Base-by-base conservation (phyloP, 352 stramenopile species). In the Blastocystis sp. region DNA sequence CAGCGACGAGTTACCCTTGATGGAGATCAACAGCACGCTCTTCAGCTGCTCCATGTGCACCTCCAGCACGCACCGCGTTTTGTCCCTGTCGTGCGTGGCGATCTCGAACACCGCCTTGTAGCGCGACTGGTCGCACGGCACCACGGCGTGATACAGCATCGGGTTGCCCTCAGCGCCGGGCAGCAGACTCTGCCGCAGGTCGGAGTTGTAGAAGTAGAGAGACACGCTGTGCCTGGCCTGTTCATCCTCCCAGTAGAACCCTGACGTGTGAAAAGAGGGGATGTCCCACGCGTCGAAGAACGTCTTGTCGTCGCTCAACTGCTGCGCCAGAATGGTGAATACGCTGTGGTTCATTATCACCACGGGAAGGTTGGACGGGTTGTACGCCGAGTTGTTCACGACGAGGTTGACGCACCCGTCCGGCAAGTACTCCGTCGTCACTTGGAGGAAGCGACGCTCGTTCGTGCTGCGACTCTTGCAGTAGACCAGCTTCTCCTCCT, bases 311-410 rank as follows among this genome's bases (percentile, higher is more conserved):
- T 55, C 45, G 45, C 45, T 55, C 45, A 55, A 12, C 61, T 85
- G 74, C 19, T 29, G 16, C 2, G 66, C n/a, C n/a, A 24, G 13
- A 2, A 85, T 33, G 33, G 74, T 50, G 51, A 70, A 85, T 4
- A 85, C 13, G 10, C 50, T 67, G 59, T 69, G 74, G 60, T 85
- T 85, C 10, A 26, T 2, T 26, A 85, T 55, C 4, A 85, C 51
- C 9, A 85, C 50, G 21, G 74, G 74, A 31, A 85, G 41, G 13
- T 29, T 50, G 21, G 29, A 26, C n/a, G 31, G 51, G 41, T 31
- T 55, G 35, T 51, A 70, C 35, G 24, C 41, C 6, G 19, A 67
- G 45, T 85, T 29, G 37, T 85, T 69, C 33, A 85, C 60, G 21
- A 85, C 31, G 3, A 85, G 10, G 13, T 85, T 62, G 16, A 69